Base-by-base conservation (phyloP, 805 yeast genomes). In the Metschnikowia borealis region DNA sequence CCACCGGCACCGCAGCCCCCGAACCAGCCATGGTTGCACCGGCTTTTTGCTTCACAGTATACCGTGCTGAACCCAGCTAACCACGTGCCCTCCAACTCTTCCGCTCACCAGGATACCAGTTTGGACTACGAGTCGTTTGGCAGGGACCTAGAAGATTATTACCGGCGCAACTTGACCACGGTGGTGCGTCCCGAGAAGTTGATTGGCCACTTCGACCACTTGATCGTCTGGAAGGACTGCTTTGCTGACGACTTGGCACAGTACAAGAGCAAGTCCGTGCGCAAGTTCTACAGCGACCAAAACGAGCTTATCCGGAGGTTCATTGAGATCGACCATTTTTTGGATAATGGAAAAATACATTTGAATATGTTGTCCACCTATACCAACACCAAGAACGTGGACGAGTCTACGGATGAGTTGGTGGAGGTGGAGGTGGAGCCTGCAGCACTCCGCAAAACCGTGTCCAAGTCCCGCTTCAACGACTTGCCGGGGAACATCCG, bases 291-390 rank as follows among this genome's bases (percentile, higher is more conserved):
- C 65, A 64, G 65, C 38, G 62, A 67, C 2, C 92, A 86, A 65
- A 87, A 87, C 62, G 79, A 73, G 38, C 62, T 82, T 47, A 80
- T 86, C 47, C 78, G 75, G 21, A 70, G 80, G 47, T 84, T 79
- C 58, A 63, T 64, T 35, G 85, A 80, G 51, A 80, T 87, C 23
- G 95, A 87, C 62, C 69, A 72, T 46, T 69, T 86, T 46, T 70
- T 87, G 42, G 94, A 85, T 60, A 79, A 88, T 3, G 90, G 90
- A 1, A 63, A 66, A 43, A 75, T 87, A 50, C 87, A 83, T 55
- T 74, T 77, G 52, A 71, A 78, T 40, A 83, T 87, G 83, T 73
- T 87, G 46, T 72, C 79, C 42, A 81, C 78, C 46, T 86, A 87
- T 58, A 81, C 57, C 2, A 31, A 50, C 15, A 39, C 55, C 45